Evolutionary conservation across 805 yeast genomes (phyloP), one percentile per base, ranked within the genome.

Genomic region (Cyberlindnera maclurae): DNA sequence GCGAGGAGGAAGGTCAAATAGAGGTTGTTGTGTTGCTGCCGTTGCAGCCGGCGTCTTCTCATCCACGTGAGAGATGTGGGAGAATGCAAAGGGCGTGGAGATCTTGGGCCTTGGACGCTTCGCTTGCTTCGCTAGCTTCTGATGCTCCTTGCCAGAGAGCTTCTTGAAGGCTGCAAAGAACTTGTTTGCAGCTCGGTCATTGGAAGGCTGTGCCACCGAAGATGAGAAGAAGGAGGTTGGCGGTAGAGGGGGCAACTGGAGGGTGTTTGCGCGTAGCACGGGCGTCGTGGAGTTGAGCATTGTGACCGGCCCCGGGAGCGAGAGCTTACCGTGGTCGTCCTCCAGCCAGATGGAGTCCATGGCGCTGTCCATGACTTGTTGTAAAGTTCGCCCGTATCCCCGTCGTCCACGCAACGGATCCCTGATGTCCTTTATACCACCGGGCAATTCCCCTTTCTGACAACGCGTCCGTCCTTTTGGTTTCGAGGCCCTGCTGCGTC

Each of bases 331-430:
- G 34, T 55, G 45, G 33, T 63, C 68, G 31, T 65, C 70, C 39
- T 64, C 70, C 16, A 65, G 42, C 70, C 70, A 65, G 37, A 65
- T 65, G 26, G 69, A 64, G 42, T 58, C 62, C 65, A 65, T 64
- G 11, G 38, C 36, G 17, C 34, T 44, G 31, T 22, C 33, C 37
- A n/a, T n/a, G n/a, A n/a, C n/a, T 8, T 18, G 15, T 20, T 20
- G 24, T 20, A 5, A n/a, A n/a, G n/a, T n/a, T n/a, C n/a, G n/a
- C n/a, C n/a, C n/a, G n/a, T n/a, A n/a, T n/a, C n/a, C n/a, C n/a
- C n/a, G n/a, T n/a, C n/a, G n/a, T n/a, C n/a, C n/a, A n/a, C n/a
- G n/a, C 8, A 8, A 20, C 24, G 24, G 24, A 20, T 20, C 8
- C 24, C 5, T 8, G 8, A 20, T 8, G 5, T 20, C 24, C 8